Conservation (phyloP, 1,284 basidiomycete genomes). For the Microbotryum scabiosae region DNA sequence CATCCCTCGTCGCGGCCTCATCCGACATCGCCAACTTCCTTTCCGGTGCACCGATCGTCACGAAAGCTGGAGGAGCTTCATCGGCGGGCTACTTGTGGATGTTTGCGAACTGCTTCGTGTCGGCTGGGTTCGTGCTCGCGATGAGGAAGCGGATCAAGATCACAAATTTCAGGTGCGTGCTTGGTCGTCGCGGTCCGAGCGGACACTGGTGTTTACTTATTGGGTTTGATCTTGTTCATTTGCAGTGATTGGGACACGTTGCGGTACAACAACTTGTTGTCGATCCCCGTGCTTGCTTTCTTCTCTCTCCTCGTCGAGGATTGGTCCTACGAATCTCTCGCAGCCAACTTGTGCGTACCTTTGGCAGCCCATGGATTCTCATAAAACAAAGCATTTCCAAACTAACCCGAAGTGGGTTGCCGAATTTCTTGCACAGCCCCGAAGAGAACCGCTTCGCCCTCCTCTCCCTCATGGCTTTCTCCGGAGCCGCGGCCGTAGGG, state of each 20-base stretch:
- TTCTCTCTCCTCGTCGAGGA: constrained; percentile 83
- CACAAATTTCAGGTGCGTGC: constrained; percentile 71
- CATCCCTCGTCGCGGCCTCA: constrained; percentile 94
- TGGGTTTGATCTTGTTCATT: neutral
- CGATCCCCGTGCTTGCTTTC: constrained; percentile 72
- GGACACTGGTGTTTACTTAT: neutral
- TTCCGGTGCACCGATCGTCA: constrained; percentile 30
- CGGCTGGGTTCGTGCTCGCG: constrained; percentile 71
- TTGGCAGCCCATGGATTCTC: neutral
- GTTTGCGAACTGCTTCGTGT: constrained; percentile 81
- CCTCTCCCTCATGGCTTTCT: constrained; percentile 83
- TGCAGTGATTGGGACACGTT: constrained; percentile 65
- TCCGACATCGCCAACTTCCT: constrained; percentile 60
- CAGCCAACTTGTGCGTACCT: constrained; percentile 65
- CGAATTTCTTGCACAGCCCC: constrained; percentile 52
- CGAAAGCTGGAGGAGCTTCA: constrained; percentile 33
- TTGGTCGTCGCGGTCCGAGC: neutral
- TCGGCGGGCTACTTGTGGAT: constrained; percentile 77
- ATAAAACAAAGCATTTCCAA: constrained; percentile 37
- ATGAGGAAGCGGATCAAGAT: constrained; percentile 97
- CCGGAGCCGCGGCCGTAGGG: constrained; percentile 90
- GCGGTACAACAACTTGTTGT: constrained; percentile 98
- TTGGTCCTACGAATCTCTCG: constrained; percentile 73
- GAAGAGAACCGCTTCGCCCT: constrained; percentile 68
- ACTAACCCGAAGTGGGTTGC: neutral